Evolutionary conservation across 2,329 filamentous ascomycete genomes (phyloP), one percentile per base, ranked within the genome.

Genomic region (Aspergillus sp.): DNA sequence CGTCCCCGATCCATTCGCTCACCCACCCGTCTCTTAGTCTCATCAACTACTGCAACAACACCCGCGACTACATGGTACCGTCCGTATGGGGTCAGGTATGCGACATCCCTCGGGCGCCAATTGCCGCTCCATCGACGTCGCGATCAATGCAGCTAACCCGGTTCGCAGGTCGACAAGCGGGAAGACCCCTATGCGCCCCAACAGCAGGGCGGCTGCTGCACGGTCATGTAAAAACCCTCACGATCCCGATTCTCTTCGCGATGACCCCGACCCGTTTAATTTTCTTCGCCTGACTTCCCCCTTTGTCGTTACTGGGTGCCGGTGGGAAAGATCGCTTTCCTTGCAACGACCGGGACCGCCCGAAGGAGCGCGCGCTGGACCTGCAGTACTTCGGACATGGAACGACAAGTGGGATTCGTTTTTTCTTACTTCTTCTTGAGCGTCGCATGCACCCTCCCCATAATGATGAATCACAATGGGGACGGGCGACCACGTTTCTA

Each of bases 101-200:
- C 62, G 57, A 59, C 54, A 47, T 41, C 23, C 10, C 2, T 34
- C 31, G n/a, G n/a, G n/a, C n/a, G n/a, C 16, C 4, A 2, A 31
- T 14, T 17, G 1, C 21, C 25, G 10, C n/a, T 36, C 29, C 5
- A 16, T 25, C 6, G 10, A 17, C n/a, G 1, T 47, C 47, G 25
- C 25, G 25, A 29, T 7, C 5, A 29, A 29, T 29, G 9, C 41
- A 36, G 21, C 43, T 45, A 49, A 46, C 44, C 44, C 56, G 55
- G 46, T 34, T 54, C 23, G 34, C 44, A 86, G 81, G 91, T 97
- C 60, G 91, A 95, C 70, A 93, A 91, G 81, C 88, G 89, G 73
- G 94, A 97, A 72, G 94, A 99, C 72, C 94, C 94, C n/a, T 99
- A 99, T 73, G 91, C 93, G 67, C 93, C 93, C 63, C 93, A 95